phyloP scores from a whole-genome alignment of 345 rosid genomes.

The Camelina hispida region DNA sequence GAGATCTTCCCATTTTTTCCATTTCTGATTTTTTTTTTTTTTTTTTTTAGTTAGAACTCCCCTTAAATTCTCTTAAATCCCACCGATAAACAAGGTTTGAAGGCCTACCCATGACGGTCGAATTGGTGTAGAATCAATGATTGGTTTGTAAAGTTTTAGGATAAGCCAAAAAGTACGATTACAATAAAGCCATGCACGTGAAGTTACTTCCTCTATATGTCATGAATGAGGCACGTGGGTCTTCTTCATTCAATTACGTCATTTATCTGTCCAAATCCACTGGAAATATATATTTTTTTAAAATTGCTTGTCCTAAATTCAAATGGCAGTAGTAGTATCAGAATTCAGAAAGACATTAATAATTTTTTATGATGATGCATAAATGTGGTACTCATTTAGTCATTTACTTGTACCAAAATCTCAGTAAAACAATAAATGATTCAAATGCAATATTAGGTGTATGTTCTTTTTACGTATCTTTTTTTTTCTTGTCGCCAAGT shows the following conservation, averaged over 20 bases:
- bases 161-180: conserved; percentile 24
- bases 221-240: conserved; percentile 30
- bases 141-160: conserved; percentile 22
- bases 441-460: not conserved
- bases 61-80: too few species aligned
- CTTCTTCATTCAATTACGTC: conserved; percentile 12
- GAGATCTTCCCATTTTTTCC: too few species aligned
- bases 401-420: not conserved
- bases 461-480: not conserved
- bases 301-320: not conserved
- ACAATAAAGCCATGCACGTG: conserved; percentile 29
- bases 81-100: too few species aligned
- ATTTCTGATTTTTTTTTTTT: too few species aligned
- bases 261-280: not conserved
- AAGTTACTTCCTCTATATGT: not conserved
- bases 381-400: conserved; percentile 12
- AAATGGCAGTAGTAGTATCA: not conserved
- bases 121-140: conserved; percentile 18
- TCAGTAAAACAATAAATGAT: not conserved
- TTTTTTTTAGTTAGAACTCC: too few species aligned
- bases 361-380: not conserved
- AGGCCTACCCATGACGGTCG: not conserved
- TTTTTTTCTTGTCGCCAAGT: not conserved
- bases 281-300: not conserved
- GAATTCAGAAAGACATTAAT: not conserved